Conservation (phyloP, 2,329 filamentous ascomycete species). For the Didymella glomerata region DNA sequence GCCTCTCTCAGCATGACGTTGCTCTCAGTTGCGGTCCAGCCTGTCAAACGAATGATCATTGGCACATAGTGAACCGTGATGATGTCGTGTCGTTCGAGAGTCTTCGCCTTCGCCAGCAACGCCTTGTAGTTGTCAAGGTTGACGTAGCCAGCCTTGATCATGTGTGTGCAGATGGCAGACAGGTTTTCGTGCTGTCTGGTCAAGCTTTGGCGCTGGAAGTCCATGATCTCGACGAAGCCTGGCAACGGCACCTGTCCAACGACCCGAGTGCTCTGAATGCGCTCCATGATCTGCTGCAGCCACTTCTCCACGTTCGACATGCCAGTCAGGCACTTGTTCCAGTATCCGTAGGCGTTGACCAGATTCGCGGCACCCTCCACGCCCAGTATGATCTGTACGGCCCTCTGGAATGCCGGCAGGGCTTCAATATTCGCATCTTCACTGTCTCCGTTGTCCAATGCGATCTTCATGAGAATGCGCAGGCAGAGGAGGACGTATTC, state of each 20-base stretch:
- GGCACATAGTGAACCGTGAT: slow-evolving; percentile 82
- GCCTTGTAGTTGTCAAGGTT: slow-evolving; percentile 75
- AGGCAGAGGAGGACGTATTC: slow-evolving; percentile 84
- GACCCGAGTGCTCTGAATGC: slow-evolving; percentile 76
- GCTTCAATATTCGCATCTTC: slow-evolving; percentile 37
- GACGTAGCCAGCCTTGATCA: slow-evolving; percentile 78
- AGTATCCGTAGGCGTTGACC: slow-evolving; percentile 68
- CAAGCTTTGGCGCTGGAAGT: slow-evolving; percentile 81
- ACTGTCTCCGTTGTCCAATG: slow-evolving; percentile 56
- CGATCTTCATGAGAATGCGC: slow-evolving; percentile 77
- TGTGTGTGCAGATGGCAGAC: slow-evolving; percentile 78
- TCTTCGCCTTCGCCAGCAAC: slow-evolving; percentile 73
- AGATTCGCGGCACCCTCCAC: slow-evolving; percentile 64
- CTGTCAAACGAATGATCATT: slow-evolving; percentile 77
- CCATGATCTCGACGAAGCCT: slow-evolving; percentile 78
- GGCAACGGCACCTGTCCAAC: slow-evolving; percentile 71
- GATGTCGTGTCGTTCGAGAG: slow-evolving; percentile 78
- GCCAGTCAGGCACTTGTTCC: slow-evolving; percentile 76
- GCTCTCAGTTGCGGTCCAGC: slow-evolving; percentile 78
- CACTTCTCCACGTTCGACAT: slow-evolving; percentile 81
- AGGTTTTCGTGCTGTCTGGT: slow-evolving; percentile 90
- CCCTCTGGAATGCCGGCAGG: slow-evolving; percentile 35
- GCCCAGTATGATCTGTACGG: slow-evolving; percentile 55
- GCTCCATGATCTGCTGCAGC: slow-evolving; percentile 79
- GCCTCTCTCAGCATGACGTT: slow-evolving; percentile 72